Evolutionary conservation across 169 alveolate species (phyloP), one percentile per base, ranked within the genome.

Genomic region (Perkinsus chesapeaki): DNA sequence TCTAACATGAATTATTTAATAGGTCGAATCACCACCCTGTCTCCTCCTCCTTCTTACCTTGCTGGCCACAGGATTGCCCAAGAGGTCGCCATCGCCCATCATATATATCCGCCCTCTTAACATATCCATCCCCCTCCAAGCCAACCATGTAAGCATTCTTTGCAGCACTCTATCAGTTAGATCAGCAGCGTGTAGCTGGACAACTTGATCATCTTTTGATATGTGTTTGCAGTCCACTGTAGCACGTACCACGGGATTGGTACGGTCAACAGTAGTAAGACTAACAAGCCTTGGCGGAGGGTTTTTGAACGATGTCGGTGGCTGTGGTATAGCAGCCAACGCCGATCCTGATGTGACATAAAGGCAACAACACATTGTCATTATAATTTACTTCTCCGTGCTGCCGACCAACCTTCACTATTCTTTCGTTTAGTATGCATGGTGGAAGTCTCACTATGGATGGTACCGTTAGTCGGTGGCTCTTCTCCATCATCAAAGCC

Each of bases 61-160:
- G 82, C 82, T 60, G 3, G 82, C 82, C 31, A 60, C 82, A 20
- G 82, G 82, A 34, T 60, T 60, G 36, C 82, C 82, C 23, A 60
- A 16, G 37, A 60, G 82, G 23, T 60, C 82, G 37, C 82, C 82
- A 23, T 60, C 82, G 31, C 82, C 82, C 82, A 60, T 60, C 82
- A 60, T 60, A 16, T 60, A 60, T 7, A 60, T 60, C 36, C 82
- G 82, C 12, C 82, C 82, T 0, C 82, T 1, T 7, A 60, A 16
- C 82, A 60, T 60, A 34, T 60, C 82, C 82, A 60, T 60, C 37
- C 82, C 82, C 82, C 82, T 60, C 82, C 82, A 60, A 60, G 82
- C 82, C 82, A 60, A 34, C 82, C 82, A 60, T 0, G 82, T 60
- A 5, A 60, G 82, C 82, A 60, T 60, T 16, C 82, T 60, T 34